Percentiles rank a stretch among this genome's conserved stretches.
phyloP scores from a whole-genome alignment of 225 moss, liverwort and hornwort species.

The Pleurozium schreberi region DNA sequence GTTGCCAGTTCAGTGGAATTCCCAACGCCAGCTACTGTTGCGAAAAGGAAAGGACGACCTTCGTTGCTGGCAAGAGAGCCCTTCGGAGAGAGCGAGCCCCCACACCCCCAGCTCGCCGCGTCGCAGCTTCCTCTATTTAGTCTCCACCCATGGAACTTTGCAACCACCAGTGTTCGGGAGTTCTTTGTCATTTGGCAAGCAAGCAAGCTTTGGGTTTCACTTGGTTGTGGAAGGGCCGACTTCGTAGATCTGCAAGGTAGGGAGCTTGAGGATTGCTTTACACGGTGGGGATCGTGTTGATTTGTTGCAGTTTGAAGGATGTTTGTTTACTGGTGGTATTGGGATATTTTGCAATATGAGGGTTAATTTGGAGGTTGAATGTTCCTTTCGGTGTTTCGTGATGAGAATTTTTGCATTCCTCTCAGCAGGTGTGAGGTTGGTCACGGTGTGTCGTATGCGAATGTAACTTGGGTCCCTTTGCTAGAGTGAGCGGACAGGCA shows the following conservation, averaged over 20 bases:
- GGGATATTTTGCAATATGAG: background rate
- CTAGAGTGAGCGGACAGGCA: background rate
- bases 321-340: background rate
- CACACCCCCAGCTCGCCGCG: slow-evolving; percentile 14
- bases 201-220: too few species aligned
- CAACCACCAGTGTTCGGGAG: background rate
- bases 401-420: background rate
- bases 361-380: background rate
- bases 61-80: background rate
- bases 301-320: background rate
- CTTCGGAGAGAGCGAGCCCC: background rate
- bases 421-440: background rate
- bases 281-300: background rate
- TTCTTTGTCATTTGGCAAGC: background rate
- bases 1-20: background rate
- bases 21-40: background rate
- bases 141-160: background rate
- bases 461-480: background rate
- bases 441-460: background rate
- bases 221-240: background rate
- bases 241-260: background rate
- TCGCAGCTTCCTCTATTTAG: background rate
- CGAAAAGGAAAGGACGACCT: background rate
- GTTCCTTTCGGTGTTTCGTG: background rate
- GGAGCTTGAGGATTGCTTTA: background rate